These are phyloP conservation scores for Purpureocillium lavendulum DNA, from an alignment of 2,329 filamentous ascomycete genomes.

Conservation along the genomic window DNA sequence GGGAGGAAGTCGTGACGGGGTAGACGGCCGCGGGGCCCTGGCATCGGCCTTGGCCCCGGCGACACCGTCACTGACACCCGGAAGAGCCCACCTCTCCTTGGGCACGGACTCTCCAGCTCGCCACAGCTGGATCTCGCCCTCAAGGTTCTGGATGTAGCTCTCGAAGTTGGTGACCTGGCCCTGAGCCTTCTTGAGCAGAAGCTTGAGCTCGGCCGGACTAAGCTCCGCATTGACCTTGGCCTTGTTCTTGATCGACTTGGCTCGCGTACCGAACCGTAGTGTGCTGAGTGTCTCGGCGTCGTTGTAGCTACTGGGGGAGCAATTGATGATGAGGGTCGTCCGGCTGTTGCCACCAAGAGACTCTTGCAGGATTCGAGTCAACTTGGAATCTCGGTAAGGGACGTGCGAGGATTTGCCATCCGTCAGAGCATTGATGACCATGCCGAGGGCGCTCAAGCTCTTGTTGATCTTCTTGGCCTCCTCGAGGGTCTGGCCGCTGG, in stretches of 20 bases:
- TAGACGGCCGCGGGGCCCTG: slow-evolving; percentile 42
- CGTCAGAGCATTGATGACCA: slow-evolving; percentile 97
- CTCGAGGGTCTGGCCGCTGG: slow-evolving; percentile 92
- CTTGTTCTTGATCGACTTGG: slow-evolving; percentile 99
- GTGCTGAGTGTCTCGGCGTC: slow-evolving; percentile 91
- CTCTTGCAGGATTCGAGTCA: slow-evolving; percentile 95
- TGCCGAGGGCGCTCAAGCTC: slow-evolving; percentile 93
- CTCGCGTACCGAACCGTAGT: slow-evolving; percentile 86
- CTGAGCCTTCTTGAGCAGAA: slow-evolving; percentile 85
- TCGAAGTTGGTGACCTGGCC: slow-evolving; percentile 84
- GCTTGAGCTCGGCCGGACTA: slow-evolving; percentile 90
- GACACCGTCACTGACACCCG: slow-evolving; percentile 43
- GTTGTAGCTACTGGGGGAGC: slow-evolving; percentile 98
- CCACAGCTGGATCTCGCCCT: slow-evolving; percentile 82
- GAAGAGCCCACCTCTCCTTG: slow-evolving; percentile 76
- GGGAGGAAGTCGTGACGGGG: slow-evolving; percentile 37
- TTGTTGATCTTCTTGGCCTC: slow-evolving; percentile 99
- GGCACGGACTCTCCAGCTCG: slow-evolving; percentile 81
- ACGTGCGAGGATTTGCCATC: slow-evolving; percentile 96
- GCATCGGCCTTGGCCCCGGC: slow-evolving; percentile 31
- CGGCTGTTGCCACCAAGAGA: slow-evolving; percentile 94
- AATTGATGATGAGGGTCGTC: slow-evolving; percentile 98
- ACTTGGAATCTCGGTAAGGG: slow-evolving; percentile 95
- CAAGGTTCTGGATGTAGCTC: slow-evolving; percentile 72
- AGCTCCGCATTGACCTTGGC: slow-evolving; percentile 99